These are phyloP conservation scores for Cylindrodendrum hubeiense DNA, from an alignment of 2,329 filamentous ascomycete species.

Conservation along the genomic window DNA sequence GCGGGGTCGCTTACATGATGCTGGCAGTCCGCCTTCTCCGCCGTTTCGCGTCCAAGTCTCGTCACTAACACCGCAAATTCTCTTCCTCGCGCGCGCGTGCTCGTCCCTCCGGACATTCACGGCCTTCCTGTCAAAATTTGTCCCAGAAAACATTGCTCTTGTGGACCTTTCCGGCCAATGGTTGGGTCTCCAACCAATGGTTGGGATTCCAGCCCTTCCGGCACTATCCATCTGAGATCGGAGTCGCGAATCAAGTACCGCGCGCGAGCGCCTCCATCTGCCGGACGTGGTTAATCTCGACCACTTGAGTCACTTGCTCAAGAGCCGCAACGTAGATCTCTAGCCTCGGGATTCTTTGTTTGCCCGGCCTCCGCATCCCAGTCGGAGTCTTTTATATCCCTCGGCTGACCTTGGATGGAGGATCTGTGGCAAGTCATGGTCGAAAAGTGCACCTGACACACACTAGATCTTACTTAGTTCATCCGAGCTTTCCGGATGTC, in stretches of 20 bases:
- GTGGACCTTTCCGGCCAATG: neutral
- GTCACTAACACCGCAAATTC: too few relatives aligned
- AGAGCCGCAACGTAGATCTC: conserved; percentile 16
- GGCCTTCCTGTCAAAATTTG: neutral
- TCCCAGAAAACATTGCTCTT: neutral
- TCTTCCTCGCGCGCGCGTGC: neutral
- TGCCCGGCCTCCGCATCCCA: conserved; percentile 12
- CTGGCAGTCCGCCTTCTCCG: conserved; percentile 6
- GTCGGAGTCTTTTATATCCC: neutral
- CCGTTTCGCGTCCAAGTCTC: neutral
- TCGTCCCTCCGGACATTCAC: neutral
- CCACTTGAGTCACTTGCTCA: neutral
- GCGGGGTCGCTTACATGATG: conserved; percentile 7
- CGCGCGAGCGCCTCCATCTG: conserved; percentile 2
- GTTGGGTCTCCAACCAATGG: conserved; percentile 2
- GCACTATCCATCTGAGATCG: neutral
- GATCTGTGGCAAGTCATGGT: neutral
- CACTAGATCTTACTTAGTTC: neutral
- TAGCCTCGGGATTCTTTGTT: conserved; percentile 18
- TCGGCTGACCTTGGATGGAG: neutral
- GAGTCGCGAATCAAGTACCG: neutral
- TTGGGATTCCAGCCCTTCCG: conserved; percentile 3
- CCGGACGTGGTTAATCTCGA: neutral
- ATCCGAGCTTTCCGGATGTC: conserved; percentile 20
- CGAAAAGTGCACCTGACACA: neutral